Percentiles rank a stretch among this genome's conserved stretches.
Evolutionary conservation across 179 eudicot species (phyloP).

Genomic region (Gypsophila paniculata): DNA sequence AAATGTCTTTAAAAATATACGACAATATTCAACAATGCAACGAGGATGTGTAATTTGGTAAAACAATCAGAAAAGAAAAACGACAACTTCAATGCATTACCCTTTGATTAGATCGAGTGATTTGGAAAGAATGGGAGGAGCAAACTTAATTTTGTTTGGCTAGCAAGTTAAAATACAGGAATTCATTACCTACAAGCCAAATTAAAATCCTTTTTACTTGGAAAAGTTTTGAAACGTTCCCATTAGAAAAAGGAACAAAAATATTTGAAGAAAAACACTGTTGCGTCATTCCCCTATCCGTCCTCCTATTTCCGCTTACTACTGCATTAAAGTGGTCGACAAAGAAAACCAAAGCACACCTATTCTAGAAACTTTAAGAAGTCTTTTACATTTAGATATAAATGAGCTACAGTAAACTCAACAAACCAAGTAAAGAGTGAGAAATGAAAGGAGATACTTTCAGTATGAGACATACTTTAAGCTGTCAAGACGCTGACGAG

Average conservation of each 20-base stretch:
- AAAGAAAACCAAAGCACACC: constrained; percentile 3
- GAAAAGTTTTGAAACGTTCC: no score
- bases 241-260: no score
- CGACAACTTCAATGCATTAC: no score
- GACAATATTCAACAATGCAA: neutral
- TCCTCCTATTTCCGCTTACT: neutral
- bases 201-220: no score
- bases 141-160: neutral
- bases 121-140: no score
- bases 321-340: neutral
- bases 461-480: constrained; percentile 32
- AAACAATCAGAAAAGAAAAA: neutral
- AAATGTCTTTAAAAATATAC: neutral
- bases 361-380: neutral
- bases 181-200: no score
- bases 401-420: neutral
- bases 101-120: no score
- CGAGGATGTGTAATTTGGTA: neutral
- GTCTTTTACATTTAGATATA: neutral
- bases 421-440: neutral
- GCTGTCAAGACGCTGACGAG: constrained; percentile 49
- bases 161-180: no score
- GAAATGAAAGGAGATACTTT: neutral
- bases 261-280: no score
- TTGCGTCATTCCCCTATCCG: no score